Conservation (phyloP, 768 basidiomycete species). For the Gelatoporia subvermispora region DNA sequence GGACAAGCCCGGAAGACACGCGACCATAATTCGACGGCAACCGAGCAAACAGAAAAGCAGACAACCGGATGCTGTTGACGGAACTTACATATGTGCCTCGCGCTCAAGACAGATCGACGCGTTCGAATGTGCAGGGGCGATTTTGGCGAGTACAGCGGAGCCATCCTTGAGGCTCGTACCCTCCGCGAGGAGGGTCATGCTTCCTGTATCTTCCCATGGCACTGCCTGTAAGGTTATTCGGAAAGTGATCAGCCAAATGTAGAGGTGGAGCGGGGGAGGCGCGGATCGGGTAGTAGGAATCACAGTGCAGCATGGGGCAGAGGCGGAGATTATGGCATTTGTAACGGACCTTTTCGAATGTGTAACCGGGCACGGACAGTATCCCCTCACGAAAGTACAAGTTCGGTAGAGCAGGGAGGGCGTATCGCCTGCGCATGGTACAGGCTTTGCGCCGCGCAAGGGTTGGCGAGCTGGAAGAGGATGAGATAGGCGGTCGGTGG, state of each 20-base stretch:
- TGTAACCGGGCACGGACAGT: slow-evolving; percentile 67
- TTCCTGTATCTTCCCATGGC: slow-evolving; percentile 71
- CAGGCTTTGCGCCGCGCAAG: slow-evolving; percentile 1
- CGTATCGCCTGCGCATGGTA: slow-evolving; percentile 51
- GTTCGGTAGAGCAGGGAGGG: slow-evolving; percentile 52
- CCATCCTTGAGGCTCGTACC: slow-evolving; percentile 68
- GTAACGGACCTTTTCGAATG: slow-evolving; percentile 56
- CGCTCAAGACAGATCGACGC: slow-evolving; percentile 68
- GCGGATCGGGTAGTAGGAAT: slow-evolving; percentile 5
- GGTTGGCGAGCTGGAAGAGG: background rate
- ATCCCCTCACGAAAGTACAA: slow-evolving; percentile 50
- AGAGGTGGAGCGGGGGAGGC: too few relatives aligned
- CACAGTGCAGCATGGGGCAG: background rate
- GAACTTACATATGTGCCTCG: slow-evolving; percentile 65
- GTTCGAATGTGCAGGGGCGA: slow-evolving; percentile 67
- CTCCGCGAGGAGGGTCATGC: slow-evolving; percentile 63
- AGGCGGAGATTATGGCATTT: slow-evolving; percentile 1
- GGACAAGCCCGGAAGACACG: too few relatives aligned
- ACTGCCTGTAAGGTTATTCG: slow-evolving; percentile 36
- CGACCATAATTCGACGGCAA: too few relatives aligned
- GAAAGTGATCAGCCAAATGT: too few relatives aligned
- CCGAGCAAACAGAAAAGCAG: too few relatives aligned
- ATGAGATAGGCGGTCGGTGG: background rate
- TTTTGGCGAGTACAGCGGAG: slow-evolving; percentile 65
- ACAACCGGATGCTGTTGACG: background rate